Conservation (phyloP, 495 filamentous ascomycete genomes). For the Penicillium silybi region DNA sequence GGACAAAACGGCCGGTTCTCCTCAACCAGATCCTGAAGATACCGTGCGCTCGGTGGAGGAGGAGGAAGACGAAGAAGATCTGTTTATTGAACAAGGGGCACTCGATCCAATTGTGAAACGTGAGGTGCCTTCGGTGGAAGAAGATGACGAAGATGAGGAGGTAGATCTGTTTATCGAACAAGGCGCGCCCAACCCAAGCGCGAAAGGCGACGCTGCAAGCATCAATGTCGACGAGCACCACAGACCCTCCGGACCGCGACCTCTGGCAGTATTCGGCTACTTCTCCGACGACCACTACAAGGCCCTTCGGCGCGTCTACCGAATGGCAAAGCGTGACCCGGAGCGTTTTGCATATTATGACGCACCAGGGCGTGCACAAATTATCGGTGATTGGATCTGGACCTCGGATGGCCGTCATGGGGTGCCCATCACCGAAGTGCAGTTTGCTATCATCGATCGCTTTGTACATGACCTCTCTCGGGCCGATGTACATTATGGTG, state of each 20-base stretch:
- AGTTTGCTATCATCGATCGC: constrained; percentile 44
- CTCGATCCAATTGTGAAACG: constrained; percentile 6
- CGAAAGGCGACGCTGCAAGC: constrained; percentile 8
- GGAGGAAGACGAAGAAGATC: constrained; percentile 3
- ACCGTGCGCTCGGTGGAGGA: not conserved
- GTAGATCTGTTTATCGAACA: constrained; percentile 1
- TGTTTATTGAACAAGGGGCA: constrained; percentile 2
- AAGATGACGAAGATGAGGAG: not conserved
- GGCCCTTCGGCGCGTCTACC: constrained; percentile 39
- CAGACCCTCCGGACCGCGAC: constrained; percentile 15
- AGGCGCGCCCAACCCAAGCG: not conserved
- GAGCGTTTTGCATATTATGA: constrained; percentile 39
- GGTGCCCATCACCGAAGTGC: constrained; percentile 42
- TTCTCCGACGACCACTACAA: constrained; percentile 46
- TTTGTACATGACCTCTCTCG: constrained; percentile 41
- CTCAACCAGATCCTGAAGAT: not conserved
- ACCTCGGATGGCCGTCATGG: constrained; percentile 42
- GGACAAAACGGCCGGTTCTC: constrained; percentile 6
- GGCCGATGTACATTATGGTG: constrained; percentile 36
- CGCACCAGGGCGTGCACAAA: constrained; percentile 33
- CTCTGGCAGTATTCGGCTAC: constrained; percentile 36
- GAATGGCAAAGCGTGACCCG: constrained; percentile 35
- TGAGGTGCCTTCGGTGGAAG: not conserved
- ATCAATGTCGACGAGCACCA: constrained; percentile 8
- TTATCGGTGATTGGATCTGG: constrained; percentile 47